Base-by-base conservation (phyloP, 2,329 filamentous ascomycete genomes). In the Penicillium sp. region DNA sequence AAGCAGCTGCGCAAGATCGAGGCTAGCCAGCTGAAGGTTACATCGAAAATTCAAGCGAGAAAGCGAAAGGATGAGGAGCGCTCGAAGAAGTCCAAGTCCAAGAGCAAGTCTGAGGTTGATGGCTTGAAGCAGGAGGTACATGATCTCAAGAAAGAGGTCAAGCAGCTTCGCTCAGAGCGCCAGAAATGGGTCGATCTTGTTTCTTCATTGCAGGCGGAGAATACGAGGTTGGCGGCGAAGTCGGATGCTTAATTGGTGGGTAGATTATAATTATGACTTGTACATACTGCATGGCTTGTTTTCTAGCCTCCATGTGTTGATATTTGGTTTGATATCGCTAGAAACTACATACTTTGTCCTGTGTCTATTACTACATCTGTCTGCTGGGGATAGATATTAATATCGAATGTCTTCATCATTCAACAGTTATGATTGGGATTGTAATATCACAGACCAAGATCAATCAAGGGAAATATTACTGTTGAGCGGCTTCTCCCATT, bases 201-300 rank as follows among this genome's bases (percentile, higher is more conserved):
- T 57, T 78, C 77, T 31, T 79, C 80, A 37, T 63, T 86, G 68
- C 83, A 86, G 71, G 75, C 72, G 42, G 82, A 86, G 73, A 86
- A 86, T 67, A 82, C 80, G 14, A 72, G 67, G 34, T 65, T 87
- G 53, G 61, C 57, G 40, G 61, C 59, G 4, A 60, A 56, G 46
- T 37, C 40, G 74, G 83, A 37, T 20, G 49, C 55, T 50, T 54
- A 32, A 53, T 18, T 42, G 29, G 35, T 50, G 26, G 42, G 10
- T 43, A 44, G 8, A 53, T 14, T 11, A 22, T 8, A 32, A n/a
- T 10, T 39, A 18, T 20, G 24, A 11, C 1, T 9, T 43, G 32
- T 47, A 52, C 35, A 47, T 59, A 50, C 32, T 49, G 14, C 14
- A 20, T 34, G 7, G 8, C n/a, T 49, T 46, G n/a, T 50, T 31